Evolutionary conservation across 768 basidiomycete species (phyloP), one percentile per base, ranked within the genome.

Genomic region (Pleurotus platypus): DNA sequence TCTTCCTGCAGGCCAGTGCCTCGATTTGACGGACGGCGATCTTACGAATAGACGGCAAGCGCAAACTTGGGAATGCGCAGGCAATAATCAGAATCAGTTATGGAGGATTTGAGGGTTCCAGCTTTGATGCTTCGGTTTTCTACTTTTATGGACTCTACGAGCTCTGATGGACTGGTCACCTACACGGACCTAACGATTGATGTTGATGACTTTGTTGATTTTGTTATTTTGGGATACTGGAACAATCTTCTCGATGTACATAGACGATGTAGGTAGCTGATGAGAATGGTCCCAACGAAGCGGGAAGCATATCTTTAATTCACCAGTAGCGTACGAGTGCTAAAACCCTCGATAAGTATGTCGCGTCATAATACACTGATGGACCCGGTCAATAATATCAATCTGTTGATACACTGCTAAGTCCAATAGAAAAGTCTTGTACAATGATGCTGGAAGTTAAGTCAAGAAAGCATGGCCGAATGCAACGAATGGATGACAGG

Each of bases 11-110:
- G 64, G 55, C 20, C 57, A 60, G 60, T 67, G 66, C 46, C 61
- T 65, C 18, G 64, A 67, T 54, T 55, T 65, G n/a, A 64, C 61
- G 4, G 57, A 64, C 35, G 64, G 66, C 18, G 57, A 49, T 40
- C 51, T 63, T 15, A 56, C 54, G 3, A 67, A 67, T 38, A 54
- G 62, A 13, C 61, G 57, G 22, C 54, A 55, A 12, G 58, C 61
- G 22, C 63, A 67, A 55, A 64, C 60, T 16, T 67, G 64, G 66
- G 49, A 49, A 16, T 66, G 65, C 43, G 53, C 61, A 5, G 40
- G 51, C 46, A 55, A 57, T 26, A 61, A 66, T 37, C 46, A 46
- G 2, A 66, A 64, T 45, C 61, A 61, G 53, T 49, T 64, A 38
- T 64, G 62, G 60, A 50, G 47, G 24, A 51, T 60, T 22, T 53